Base-by-base conservation (phyloP, 108 stramenopile species). In the Cafeteria roenbergensis region DNA sequence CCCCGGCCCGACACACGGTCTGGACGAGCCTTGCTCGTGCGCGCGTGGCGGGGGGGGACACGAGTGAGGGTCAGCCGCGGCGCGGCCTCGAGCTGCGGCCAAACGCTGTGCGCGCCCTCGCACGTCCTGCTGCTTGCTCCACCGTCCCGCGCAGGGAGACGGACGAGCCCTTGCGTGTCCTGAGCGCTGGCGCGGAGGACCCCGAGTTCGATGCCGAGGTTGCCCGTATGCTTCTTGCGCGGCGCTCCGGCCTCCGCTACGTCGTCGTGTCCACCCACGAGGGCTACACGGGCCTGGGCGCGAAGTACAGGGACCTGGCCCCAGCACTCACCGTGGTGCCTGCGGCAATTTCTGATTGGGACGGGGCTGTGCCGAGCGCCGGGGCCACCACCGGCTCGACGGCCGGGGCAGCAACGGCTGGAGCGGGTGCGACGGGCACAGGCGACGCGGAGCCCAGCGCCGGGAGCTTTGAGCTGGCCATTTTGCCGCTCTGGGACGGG, bases 141-240 rank as follows among this genome's bases (percentile, higher is more conserved):
- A n/a, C n/a, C n/a, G n/a, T n/a, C n/a, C n/a, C n/a, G n/a, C n/a
- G n/a, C n/a, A n/a, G n/a, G n/a, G n/a, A n/a, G n/a, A n/a, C n/a
- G n/a, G n/a, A n/a, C n/a, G n/a, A n/a, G n/a, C 52, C 52, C 52
- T 25, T 53, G 21, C n/a, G 52, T 21, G 52, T 53, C 17, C n/a
- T 53, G 52, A 22, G 17, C 1, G n/a, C n/a, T 24, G 21, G 24
- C 20, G 24, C 2, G 8, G 52, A 22, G 17, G 2, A 2, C 52
- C 52, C 52, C 52, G 21, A 53, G 52, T 53, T 22, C 52, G 52
- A 53, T 53, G 52, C 52, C 24, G n/a, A 53, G 52, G 24, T 53
- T 24, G 21, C 24, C 2, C 52, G 52, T 8, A 8, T 53, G n/a
- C 52, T 53, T 2, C 20, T 21, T 8, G 20, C 24, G 52, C 21